phyloP scores from a whole-genome alignment of 768 basidiomycete genomes.

The Macrolepiota dolichaula region DNA sequence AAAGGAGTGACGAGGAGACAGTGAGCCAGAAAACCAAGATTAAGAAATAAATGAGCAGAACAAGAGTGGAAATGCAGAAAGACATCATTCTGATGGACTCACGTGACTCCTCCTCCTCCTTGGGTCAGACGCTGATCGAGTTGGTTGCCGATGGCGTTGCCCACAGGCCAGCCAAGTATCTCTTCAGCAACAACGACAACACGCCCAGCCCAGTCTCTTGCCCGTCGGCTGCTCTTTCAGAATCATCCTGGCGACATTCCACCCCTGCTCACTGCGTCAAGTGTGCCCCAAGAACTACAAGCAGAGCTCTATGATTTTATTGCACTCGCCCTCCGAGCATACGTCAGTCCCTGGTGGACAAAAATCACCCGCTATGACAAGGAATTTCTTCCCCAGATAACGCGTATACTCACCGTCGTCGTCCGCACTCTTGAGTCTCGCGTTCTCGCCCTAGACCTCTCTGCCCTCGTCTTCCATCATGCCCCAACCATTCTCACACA shows the following conservation, averaged over 20 bases:
- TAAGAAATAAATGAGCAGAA: not conserved
- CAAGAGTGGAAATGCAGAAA: not conserved
- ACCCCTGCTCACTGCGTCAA: constrained; percentile 48
- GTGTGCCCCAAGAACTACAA: constrained; percentile 51
- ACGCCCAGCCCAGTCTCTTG: constrained; percentile 33
- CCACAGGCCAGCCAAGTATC: constrained; percentile 14
- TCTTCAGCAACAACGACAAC: constrained; percentile 16
- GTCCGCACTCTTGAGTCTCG: constrained; percentile 60
- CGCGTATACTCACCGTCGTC: constrained; percentile 53
- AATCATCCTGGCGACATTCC: constrained; percentile 37
- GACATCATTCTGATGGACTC: not conserved
- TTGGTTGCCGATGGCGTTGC: not conserved
- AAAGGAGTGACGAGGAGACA: not conserved
- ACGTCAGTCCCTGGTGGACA: constrained; percentile 83
- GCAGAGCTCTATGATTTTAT: constrained; percentile 76
- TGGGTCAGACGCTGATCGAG: not conserved
- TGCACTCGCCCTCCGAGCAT: constrained; percentile 76
- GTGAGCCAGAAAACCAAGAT: not conserved
- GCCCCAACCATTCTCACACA: constrained; percentile 66
- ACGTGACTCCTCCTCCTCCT: not conserved
- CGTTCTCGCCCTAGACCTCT: constrained; percentile 49
- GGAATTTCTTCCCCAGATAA: constrained; percentile 73
- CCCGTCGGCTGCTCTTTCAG: constrained; percentile 66
- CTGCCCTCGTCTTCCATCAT: constrained; percentile 58
- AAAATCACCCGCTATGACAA: constrained; percentile 82